phyloP scores from a whole-genome alignment of 257 asterid species.

The Solanum pinnatisectum region DNA sequence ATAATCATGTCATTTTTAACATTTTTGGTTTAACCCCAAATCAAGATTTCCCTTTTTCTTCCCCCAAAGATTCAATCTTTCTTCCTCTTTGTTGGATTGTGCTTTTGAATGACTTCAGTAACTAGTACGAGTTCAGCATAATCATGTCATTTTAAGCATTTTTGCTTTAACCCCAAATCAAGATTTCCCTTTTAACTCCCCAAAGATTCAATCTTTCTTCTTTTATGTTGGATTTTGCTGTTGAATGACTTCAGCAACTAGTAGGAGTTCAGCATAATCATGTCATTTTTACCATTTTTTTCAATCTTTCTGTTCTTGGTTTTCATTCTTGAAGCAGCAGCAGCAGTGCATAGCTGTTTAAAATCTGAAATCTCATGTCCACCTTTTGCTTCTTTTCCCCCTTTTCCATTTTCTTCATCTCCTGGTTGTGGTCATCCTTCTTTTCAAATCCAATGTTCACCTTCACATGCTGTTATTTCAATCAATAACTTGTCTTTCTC shows the following conservation, averaged over 20 bases:
- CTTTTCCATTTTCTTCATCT: constrained; percentile 69
- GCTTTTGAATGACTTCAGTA: constrained; percentile 1
- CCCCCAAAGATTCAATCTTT: neutral
- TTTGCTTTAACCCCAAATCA: neutral
- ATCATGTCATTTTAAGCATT: constrained; percentile 9
- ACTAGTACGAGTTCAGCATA: neutral
- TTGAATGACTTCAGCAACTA: neutral
- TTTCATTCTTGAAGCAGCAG: neutral
- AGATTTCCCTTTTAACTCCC: neutral
- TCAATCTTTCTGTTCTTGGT: constrained; percentile 2
- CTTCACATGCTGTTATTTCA: constrained; percentile 46
- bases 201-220: neutral
- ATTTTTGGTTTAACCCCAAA: neutral
- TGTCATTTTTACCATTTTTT: constrained; percentile 10
- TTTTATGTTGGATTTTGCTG: neutral
- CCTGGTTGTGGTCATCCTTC: constrained; percentile 96
- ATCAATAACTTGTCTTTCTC: constrained; percentile 46
- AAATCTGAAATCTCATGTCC: constrained; percentile 30
- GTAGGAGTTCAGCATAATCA: neutral
- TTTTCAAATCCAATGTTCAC: constrained; percentile 60
- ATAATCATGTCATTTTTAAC: constrained; percentile 9
- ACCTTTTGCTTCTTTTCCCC: constrained; percentile 57
- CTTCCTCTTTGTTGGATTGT: neutral
- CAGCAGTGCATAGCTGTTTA: constrained; percentile 28
- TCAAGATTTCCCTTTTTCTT: neutral